Evolutionary conservation across 2,329 filamentous ascomycete species (phyloP).

Genomic region (Beauveria medogensis): DNA sequence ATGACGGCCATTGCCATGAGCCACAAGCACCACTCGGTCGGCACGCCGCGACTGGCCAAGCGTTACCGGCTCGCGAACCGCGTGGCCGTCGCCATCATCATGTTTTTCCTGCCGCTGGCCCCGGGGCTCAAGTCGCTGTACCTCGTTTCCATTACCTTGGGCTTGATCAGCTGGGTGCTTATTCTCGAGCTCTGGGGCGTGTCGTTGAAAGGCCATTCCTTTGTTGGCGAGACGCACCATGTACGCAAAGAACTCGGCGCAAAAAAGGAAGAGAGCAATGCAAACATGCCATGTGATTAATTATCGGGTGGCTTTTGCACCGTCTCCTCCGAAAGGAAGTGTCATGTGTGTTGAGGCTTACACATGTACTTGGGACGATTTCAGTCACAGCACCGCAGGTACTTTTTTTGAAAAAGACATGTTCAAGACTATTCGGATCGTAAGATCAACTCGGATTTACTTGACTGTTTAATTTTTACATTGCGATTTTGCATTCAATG

Average conservation of each 20-base stretch:
- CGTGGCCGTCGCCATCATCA: slow-evolving; percentile 37
- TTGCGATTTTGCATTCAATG: neutral
- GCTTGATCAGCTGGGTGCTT: slow-evolving; percentile 37
- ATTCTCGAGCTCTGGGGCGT: slow-evolving; percentile 42
- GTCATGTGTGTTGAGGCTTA: too few species aligned
- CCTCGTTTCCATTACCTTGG: slow-evolving; percentile 37
- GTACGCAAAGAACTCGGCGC: neutral
- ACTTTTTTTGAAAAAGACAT: too few species aligned
- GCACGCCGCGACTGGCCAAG: slow-evolving; percentile 41
- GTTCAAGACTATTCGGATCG: too few species aligned
- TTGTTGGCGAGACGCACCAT: slow-evolving; percentile 16
- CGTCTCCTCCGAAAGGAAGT: neutral
- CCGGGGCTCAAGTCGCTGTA: slow-evolving; percentile 35
- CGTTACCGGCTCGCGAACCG: slow-evolving; percentile 43
- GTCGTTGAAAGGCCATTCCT: slow-evolving; percentile 35
- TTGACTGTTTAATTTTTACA: neutral
- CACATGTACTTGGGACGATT: too few species aligned
- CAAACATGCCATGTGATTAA: neutral
- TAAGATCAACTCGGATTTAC: too few species aligned
- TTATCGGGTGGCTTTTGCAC: neutral
- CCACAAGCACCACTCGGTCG: slow-evolving; percentile 47
- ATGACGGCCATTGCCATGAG: slow-evolving; percentile 47
- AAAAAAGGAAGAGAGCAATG: neutral
- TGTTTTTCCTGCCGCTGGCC: slow-evolving; percentile 48
- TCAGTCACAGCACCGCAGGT: too few species aligned